Conservation (phyloP, 805 yeast species). For the Candida parachauliodes region DNA sequence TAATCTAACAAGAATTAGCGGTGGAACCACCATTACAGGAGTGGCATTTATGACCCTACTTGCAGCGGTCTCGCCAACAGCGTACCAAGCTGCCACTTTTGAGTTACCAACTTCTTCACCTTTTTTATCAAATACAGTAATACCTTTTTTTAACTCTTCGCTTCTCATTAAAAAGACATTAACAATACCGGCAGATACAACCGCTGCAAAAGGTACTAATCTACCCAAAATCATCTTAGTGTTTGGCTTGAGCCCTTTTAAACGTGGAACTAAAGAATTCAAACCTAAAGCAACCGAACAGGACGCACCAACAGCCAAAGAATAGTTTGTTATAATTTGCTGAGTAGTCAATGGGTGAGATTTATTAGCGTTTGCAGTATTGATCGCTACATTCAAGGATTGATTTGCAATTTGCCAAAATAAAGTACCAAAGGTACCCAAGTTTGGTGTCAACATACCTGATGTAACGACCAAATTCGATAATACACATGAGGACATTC, state of each 20-base stretch:
- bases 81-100: slow-evolving; percentile 81
- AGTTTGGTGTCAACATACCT: slow-evolving; percentile 95
- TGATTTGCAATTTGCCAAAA: slow-evolving; percentile 99
- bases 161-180: slow-evolving; percentile 97
- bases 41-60: slow-evolving; percentile 95
- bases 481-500: slow-evolving; percentile 95
- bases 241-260: slow-evolving; percentile 64
- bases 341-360: slow-evolving; percentile 81
- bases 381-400: slow-evolving; percentile 93
- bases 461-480: slow-evolving; percentile 93
- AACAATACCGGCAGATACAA: slow-evolving; percentile 93
- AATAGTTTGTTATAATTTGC: slow-evolving; percentile 76
- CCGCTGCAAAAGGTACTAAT: slow-evolving; percentile 97
- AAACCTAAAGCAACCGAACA: slow-evolving; percentile 95
- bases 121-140: slow-evolving; percentile 60
- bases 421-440: slow-evolving; percentile 84
- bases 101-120: slow-evolving; percentile 67
- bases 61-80: slow-evolving; percentile 96
- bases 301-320: slow-evolving; percentile 88
- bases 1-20: slow-evolving; percentile 72
- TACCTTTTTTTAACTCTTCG: slow-evolving; percentile 87
- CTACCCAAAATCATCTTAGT: slow-evolving; percentile 75
- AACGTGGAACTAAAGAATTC: slow-evolving; percentile 83
- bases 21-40: slow-evolving; percentile 96
- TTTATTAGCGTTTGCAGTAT: slow-evolving; percentile 93